Base-by-base conservation (phyloP, 768 basidiomycete species). In the Podaxis carcinomalis region DNA sequence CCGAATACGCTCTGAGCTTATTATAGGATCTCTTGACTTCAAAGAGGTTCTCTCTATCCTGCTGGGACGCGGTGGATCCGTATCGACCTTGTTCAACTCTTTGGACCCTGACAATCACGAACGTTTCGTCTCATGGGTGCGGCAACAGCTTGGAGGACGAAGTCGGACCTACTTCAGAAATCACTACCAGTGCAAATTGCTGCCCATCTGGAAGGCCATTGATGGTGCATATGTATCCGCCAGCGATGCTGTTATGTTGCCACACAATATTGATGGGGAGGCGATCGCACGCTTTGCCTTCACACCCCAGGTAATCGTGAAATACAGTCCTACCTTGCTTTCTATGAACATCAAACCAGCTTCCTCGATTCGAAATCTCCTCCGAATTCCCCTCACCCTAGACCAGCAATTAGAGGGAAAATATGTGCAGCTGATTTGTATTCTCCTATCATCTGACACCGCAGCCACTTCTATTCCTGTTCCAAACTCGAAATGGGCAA, bases 401-500 rank as follows among this genome's bases (percentile, higher is more conserved):
- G 19, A 25, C 19, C 19, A 9, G n/a, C 65, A 53, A 63, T 68
- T 27, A 68, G 63, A 7, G 16, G 19, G 58, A 49, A 14, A 36
- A 21, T 39, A 51, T 70, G 4, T 59, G 55, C 0, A 4, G 10
- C 2, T 53, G 60, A 21, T 66, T 28, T n/a, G 55, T 21, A 21
- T 55, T 16, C 4, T 50, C 63, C 4, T 62, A 21, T 4, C 49
- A 6, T 14, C 2, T 21, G 13, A 13, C 4, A 21, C 25, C 3
- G 23, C 42, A 11, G 37, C 32, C 6, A 14, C 21, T 10, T 46
- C 40, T 2, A 54, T 60, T 1, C 62, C 58, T 4, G 60, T 77
- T 25, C 80, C 79, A 0, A 73, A 77, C 47, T 64, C 66, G 16
- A 65, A 68, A 49, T 36, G 66, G 2, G 56, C 61, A 0, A 67